Evolutionary conservation across 805 yeast species (phyloP).

Genomic region (Yarrowia sp.): DNA sequence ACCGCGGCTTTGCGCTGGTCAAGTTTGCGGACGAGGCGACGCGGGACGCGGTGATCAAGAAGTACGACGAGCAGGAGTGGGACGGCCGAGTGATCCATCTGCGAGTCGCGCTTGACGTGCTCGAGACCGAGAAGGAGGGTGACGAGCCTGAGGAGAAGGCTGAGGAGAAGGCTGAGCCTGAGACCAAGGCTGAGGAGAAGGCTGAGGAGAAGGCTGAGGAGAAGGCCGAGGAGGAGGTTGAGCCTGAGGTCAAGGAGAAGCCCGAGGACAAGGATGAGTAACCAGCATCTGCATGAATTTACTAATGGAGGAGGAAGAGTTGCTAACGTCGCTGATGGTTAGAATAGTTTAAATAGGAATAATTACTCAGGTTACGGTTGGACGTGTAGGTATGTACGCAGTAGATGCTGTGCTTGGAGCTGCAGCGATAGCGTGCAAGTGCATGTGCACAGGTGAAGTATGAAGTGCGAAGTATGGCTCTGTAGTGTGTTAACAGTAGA

Average conservation of each 20-base stretch:
- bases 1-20: constrained; percentile 50
- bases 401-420: too few species aligned
- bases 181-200: neutral
- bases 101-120: constrained; percentile 54
- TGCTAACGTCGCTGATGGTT: constrained; percentile 20
- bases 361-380: neutral
- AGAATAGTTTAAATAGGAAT: constrained; percentile 21
- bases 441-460: too few species aligned
- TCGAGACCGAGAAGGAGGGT: constrained; percentile 18
- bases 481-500: too few species aligned
- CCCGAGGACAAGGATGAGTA: neutral
- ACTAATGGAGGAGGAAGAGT: constrained; percentile 10
- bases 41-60: constrained; percentile 69
- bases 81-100: constrained; percentile 56
- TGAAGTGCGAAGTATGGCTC: too few species aligned
- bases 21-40: constrained; percentile 57
- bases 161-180: constrained; percentile 1
- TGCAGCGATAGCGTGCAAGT: neutral
- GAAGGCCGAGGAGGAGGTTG: neutral
- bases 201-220: constrained; percentile 19
- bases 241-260: neutral
- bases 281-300: constrained; percentile 9
- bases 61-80: constrained; percentile 62
- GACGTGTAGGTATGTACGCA: neutral
- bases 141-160: constrained; percentile 12